Base-by-base conservation (phyloP, 306 rosid species). In the Glycine soja region DNA sequence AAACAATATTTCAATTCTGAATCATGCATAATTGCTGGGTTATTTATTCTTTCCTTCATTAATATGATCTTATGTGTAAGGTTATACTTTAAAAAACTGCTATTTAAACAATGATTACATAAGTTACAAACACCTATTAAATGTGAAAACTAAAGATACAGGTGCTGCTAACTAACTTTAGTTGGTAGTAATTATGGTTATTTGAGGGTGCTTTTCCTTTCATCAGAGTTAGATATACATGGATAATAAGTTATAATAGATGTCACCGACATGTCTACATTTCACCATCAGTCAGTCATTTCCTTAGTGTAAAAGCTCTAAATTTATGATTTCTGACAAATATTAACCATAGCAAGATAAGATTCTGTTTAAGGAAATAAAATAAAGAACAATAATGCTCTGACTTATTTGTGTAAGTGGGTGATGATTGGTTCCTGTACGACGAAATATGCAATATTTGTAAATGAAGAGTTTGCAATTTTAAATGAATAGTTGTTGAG, bases 31-130 rank as follows among this genome's bases (percentile, higher is more conserved):
- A 69, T 76, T 83, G 19, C 67, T 32, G 43, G 73, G 36, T 63
- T 68, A 68, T 74, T 34, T 62, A 76, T 78, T 72, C 15, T 67
- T 83, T 82, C 46, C 56, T 74, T 34, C 40, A 47, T 56, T 69
- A n/a, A 45, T 56, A 16, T 64, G 63, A 14, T 70, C 51, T 12
- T 72, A 57, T 71, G 56, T 5, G 12, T 34, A 3, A 34, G 38
- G 38, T 34, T 47, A 45, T 50, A 34, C 24, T 67, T 52, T 48
- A 53, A 48, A 72, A 86, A 30, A 42, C 30, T 14, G 42, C 11
- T 40, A 50, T 70, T 70, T 57, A 74, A 86, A 71, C 16, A 5
- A 68, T 74, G 59, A 59, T 74, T 10, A 3, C 52, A 40, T 2
- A 34, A 46, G 8, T 40, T 56, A 38, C 42, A 62, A 54, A 62